phyloP scores from a whole-genome alignment of 805 yeast species.

The Hanseniaspora thailandica region DNA sequence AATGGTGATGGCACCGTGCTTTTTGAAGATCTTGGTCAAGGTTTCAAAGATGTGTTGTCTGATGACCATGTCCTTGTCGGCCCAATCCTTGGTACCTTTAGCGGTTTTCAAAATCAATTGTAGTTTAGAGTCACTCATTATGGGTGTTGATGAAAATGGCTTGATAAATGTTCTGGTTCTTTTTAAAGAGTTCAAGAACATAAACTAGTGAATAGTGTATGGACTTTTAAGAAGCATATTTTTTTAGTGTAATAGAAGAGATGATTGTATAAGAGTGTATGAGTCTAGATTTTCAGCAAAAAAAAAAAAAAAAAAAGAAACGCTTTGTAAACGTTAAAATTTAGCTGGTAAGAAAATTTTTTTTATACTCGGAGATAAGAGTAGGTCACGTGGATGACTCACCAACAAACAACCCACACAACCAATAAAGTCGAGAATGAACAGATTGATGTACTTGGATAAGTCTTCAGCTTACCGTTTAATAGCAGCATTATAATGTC shows the following conservation, averaged over 20 bases:
- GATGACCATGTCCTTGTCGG: slow-evolving; percentile 92
- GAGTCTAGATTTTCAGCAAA: too few species aligned
- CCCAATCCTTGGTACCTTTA: slow-evolving; percentile 97
- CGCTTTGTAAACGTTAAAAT: background rate
- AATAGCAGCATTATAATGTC: too few species aligned
- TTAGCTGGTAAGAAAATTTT: background rate
- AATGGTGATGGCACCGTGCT: slow-evolving; percentile 96
- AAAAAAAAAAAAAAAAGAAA: background rate
- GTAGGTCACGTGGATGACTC: too few species aligned
- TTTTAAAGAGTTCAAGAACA: background rate
- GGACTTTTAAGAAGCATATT: too few species aligned
- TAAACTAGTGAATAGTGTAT: background rate
- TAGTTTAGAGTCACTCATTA: slow-evolving; percentile 26
- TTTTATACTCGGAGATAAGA: background rate
- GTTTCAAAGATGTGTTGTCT: slow-evolving; percentile 77
- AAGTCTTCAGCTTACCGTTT: too few species aligned
- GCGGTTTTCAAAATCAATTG: slow-evolving; percentile 84
- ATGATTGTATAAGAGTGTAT: too few species aligned
- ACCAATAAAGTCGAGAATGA: too few species aligned
- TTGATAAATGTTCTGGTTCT: background rate
- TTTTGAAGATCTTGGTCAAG: slow-evolving; percentile 64
- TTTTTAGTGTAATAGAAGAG: too few species aligned
- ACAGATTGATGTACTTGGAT: too few species aligned
- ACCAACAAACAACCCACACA: too few species aligned
- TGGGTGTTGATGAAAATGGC: background rate